Percentiles rank a stretch among this genome's conserved stretches.
Conservation (phyloP, 2,329 filamentous ascomycete species). For the Cladosporium sp. region DNA sequence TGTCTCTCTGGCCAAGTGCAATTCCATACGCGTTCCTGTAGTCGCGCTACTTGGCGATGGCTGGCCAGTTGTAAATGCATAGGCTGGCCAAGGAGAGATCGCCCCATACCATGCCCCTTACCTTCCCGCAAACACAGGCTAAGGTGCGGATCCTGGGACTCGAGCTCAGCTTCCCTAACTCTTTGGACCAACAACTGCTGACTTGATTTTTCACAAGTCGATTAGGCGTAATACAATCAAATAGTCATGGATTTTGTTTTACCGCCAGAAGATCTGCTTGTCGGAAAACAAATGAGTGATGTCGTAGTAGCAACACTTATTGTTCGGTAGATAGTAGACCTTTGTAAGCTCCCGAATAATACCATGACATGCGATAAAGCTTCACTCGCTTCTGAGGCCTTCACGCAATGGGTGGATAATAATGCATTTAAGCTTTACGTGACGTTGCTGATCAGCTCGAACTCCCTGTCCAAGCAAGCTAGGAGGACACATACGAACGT, state of each 20-base stretch:
- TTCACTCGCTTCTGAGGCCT: neutral
- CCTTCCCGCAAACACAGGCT: neutral
- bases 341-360: too few species aligned
- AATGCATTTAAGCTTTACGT: neutral
- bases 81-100: neutral
- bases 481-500: neutral
- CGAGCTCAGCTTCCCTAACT: neutral
- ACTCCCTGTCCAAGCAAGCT: neutral
- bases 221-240: too few species aligned
- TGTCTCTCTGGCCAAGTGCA: neutral
- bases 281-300: too few species aligned
- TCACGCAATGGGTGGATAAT: neutral
- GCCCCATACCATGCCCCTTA: neutral
- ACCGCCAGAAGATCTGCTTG: too few species aligned
- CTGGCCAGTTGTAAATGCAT: neutral
- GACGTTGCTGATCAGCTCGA: neutral
- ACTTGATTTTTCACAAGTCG: too few species aligned
- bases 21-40: neutral
- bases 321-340: too few species aligned
- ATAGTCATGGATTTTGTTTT: too few species aligned
- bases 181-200: too few species aligned
- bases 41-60: neutral
- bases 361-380: neutral
- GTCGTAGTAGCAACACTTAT: too few species aligned
- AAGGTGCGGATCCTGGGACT: neutral